These are phyloP conservation scores for Penicillium goetzii DNA, from an alignment of 495 filamentous ascomycete genomes.

Conservation along the genomic window DNA sequence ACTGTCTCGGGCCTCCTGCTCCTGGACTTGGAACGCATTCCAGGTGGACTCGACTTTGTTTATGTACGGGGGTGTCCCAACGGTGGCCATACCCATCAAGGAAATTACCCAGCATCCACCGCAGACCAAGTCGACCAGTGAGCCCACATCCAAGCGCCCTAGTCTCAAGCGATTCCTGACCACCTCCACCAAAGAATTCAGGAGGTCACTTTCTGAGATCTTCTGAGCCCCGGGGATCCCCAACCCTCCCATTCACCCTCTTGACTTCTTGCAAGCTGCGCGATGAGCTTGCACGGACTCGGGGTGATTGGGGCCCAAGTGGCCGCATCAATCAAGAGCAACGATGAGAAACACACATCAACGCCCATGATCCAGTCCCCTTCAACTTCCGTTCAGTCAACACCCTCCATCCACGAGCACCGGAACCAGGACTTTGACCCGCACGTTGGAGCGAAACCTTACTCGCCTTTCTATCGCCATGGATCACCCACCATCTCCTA, in stretches of 20 bases:
- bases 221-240: background rate
- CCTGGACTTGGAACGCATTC: slow-evolving; percentile 35
- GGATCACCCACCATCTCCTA: slow-evolving; percentile 52
- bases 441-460: slow-evolving; percentile 51
- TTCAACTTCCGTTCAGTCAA: slow-evolving; percentile 27
- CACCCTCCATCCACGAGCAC: slow-evolving; percentile 20
- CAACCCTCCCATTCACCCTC: background rate
- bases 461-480: slow-evolving; percentile 64
- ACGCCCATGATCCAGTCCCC: slow-evolving; percentile 22
- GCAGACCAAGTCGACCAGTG: slow-evolving; percentile 7
- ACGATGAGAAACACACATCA: slow-evolving; percentile 26
- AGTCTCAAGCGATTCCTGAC: slow-evolving; percentile 20
- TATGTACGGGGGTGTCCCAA: slow-evolving; percentile 34
- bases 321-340: slow-evolving; percentile 33
- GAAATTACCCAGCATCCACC: slow-evolving; percentile 21
- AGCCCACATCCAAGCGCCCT: slow-evolving; percentile 15
- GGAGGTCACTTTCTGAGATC: slow-evolving; percentile 10
- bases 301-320: slow-evolving; percentile 41
- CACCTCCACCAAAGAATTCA: slow-evolving; percentile 9
- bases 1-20: slow-evolving; percentile 21
- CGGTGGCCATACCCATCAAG: slow-evolving; percentile 24
- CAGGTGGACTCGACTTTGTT: slow-evolving; percentile 35
- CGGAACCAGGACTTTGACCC: slow-evolving; percentile 46
- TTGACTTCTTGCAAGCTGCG: slow-evolving; percentile 2
- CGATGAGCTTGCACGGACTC: slow-evolving; percentile 37